These are phyloP conservation scores for Ananas comosus DNA, from an alignment of 176 grass and related monocot species.

Conservation along the genomic window DNA sequence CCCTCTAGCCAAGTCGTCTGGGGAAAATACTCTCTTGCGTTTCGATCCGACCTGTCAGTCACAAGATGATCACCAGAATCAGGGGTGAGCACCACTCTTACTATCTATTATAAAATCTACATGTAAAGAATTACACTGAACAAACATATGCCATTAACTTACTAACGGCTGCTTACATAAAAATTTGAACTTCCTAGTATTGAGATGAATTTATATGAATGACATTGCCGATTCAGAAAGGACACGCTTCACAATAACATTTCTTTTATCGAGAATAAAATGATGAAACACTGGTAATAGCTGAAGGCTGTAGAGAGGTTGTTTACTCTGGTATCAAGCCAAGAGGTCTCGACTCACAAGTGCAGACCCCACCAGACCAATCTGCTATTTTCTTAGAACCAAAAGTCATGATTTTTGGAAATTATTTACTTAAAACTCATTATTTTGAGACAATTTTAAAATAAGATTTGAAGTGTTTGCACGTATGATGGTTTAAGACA, in stretches of 20 bases:
- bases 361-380: no score
- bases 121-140: background rate
- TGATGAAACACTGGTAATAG: no score
- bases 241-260: background rate
- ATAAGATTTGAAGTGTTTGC: no score
- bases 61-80: background rate
- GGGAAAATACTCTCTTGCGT: slow-evolving; percentile 54
- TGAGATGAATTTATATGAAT: background rate
- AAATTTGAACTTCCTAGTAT: background rate
- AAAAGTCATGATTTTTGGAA: no score
- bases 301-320: no score
- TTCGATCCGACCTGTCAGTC: slow-evolving; percentile 57
- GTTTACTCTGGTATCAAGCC: no score
- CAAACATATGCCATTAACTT: background rate
- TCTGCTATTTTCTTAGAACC: no score
- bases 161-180: background rate
- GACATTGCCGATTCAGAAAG: background rate
- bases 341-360: no score
- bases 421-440: no score
- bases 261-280: no score
- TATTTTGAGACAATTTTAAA: no score
- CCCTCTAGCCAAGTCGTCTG: slow-evolving; percentile 71
- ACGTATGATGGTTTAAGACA: no score
- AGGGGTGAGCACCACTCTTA: background rate
- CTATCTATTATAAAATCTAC: background rate